These are phyloP conservation scores for Phlebiopsis gigantea DNA, from an alignment of 768 basidiomycete genomes.

Conservation along the genomic window DNA sequence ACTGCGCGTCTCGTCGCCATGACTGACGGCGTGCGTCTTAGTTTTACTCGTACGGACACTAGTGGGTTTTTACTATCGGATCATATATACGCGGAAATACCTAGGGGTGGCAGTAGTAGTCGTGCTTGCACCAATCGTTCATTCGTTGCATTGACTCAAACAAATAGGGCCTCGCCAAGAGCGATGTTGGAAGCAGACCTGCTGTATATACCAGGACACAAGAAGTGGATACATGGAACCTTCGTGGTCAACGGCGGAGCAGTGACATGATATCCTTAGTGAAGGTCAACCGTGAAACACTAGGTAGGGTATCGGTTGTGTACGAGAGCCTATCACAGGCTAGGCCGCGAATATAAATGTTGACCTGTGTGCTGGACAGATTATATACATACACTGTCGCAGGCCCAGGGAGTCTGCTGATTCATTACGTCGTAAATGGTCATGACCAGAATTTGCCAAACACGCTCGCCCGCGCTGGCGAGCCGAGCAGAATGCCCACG, in stretches of 20 bases:
- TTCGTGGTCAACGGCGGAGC: too few species aligned
- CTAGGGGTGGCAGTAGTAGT: not conserved
- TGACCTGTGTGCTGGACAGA: too few species aligned
- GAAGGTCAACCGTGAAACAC: too few species aligned
- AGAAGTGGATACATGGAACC: too few species aligned
- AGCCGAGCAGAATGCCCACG: constrained; percentile 56
- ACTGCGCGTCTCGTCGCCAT: not conserved
- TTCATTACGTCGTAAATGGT: not conserved
- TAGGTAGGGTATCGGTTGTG: too few species aligned
- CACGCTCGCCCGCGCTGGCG: constrained; percentile 42
- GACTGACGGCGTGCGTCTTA: not conserved
- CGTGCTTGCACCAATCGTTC: not conserved
- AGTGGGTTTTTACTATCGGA: not conserved
- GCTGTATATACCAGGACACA: not conserved
- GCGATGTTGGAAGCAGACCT: not conserved
- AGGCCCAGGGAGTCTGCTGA: too few species aligned
- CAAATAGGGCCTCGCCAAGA: too few species aligned
- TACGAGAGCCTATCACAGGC: too few species aligned
- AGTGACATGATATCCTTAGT: too few species aligned
- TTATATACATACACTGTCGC: too few species aligned
- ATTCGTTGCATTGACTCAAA: not conserved
- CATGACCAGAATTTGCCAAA: constrained; percentile 63
- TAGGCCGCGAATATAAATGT: too few species aligned
- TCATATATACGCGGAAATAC: not conserved
- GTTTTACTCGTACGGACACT: not conserved